These are phyloP conservation scores for Sphagnum tenellum DNA, from an alignment of 225 moss, liverwort and hornwort species.

Conservation along the genomic window DNA sequence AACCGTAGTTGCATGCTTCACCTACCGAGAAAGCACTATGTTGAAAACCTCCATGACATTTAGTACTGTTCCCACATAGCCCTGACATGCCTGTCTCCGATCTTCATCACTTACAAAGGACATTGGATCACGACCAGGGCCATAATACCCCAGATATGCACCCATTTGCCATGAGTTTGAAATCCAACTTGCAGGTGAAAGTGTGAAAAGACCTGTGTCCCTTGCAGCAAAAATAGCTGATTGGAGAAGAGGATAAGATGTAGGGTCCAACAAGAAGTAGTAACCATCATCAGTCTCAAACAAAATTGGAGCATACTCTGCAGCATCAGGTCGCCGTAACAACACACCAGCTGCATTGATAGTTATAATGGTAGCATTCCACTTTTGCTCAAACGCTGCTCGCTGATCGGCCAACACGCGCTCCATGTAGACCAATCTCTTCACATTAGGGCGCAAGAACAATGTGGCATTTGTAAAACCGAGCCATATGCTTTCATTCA, in stretches of 20 bases:
- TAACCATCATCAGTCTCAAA: conserved; percentile 5
- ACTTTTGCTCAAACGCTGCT: conserved; percentile 19
- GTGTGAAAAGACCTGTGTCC: conserved; percentile 8
- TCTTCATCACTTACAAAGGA: background rate
- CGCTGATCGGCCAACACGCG: conserved; percentile 8
- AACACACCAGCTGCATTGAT: background rate
- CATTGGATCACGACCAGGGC: background rate
- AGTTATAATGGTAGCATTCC: conserved; percentile 10
- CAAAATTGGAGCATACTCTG: conserved; percentile 31
- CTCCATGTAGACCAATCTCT: conserved; percentile 13
- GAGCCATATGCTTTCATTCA: conserved; percentile 15
- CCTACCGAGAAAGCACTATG: conserved; percentile 26
- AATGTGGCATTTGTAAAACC: conserved; percentile 20
- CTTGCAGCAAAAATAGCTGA: conserved; percentile 18
- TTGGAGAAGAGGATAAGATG: conserved; percentile 13
- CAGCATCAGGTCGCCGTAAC: background rate
- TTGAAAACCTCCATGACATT: conserved; percentile 28
- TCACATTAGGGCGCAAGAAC: conserved; percentile 28
- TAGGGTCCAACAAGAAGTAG: conserved; percentile 16
- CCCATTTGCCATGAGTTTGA: conserved; percentile 20
- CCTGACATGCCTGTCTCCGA: conserved; percentile 9
- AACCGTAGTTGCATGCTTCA: background rate
- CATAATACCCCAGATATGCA: conserved; percentile 32
- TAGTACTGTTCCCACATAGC: conserved; percentile 29
- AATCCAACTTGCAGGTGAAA: conserved; percentile 37